Percentiles rank a stretch among this genome's conserved stretches.
These are phyloP conservation scores for Rhododendron simsii DNA, from an alignment of 148 eudicot species.

Conservation along the genomic window DNA sequence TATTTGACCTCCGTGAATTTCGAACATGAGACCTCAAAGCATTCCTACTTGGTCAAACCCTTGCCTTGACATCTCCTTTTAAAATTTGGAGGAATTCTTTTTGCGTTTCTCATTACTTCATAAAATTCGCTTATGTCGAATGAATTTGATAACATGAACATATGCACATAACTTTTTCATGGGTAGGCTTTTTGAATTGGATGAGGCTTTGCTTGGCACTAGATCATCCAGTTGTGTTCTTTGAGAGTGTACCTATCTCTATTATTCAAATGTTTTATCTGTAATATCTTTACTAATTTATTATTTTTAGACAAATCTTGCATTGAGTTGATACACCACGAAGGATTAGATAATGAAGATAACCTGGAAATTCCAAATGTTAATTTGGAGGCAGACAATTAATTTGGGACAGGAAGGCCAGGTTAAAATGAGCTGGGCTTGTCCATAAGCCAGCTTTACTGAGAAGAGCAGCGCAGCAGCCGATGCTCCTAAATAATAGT, in stretches of 20 bases:
- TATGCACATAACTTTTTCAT: background rate
- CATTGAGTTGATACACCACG: background rate
- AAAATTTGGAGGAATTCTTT: background rate
- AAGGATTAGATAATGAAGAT: background rate
- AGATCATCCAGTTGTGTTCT: background rate
- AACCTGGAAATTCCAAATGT: background rate
- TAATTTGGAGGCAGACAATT: background rate
- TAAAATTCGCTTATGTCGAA: background rate
- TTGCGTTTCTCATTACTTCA: background rate
- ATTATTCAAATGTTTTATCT: background rate
- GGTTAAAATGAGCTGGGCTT: background rate
- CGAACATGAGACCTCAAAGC: too few relatives aligned
- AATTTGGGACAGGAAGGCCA: background rate
- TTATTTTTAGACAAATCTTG: background rate
- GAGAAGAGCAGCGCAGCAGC: background rate
- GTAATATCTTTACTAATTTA: background rate
- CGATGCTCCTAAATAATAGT: background rate
- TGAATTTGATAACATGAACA: background rate
- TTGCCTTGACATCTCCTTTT: background rate
- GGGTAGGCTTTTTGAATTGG: background rate
- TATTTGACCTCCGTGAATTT: too few relatives aligned
- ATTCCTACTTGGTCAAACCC: too few relatives aligned
- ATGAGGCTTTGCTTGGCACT: background rate
- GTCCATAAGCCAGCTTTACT: background rate
- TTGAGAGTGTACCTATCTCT: background rate